Percentiles rank a stretch among this genome's conserved stretches.
Evolutionary conservation across 2,329 filamentous ascomycete genomes (phyloP).

Genomic region (Colletotrichum agaves): DNA sequence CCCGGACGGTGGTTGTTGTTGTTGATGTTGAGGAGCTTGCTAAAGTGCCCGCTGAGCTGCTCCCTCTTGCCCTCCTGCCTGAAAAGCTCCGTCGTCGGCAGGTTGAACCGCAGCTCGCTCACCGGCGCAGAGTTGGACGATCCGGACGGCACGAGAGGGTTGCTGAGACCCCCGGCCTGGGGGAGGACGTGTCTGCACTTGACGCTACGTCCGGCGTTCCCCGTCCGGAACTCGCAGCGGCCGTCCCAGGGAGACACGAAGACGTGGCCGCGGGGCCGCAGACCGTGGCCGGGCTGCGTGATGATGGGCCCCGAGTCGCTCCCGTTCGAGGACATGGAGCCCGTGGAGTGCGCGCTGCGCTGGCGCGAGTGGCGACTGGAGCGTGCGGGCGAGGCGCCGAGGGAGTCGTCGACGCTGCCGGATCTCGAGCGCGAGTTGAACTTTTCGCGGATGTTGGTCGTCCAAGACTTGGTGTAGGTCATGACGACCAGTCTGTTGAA

Average conservation of each 20-base stretch:
- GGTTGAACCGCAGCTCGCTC: constrained; percentile 91
- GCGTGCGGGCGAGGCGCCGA: constrained; percentile 13
- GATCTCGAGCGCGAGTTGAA: constrained; percentile 49
- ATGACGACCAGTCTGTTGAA: constrained; percentile 69
- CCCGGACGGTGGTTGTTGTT: constrained; percentile 34
- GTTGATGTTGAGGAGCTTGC: constrained; percentile 51
- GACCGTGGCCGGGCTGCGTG: constrained; percentile 57
- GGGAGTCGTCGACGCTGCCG: constrained; percentile 38
- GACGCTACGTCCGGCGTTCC: constrained; percentile 77
- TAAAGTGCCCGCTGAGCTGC: constrained; percentile 55
- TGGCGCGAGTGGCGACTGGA: constrained; percentile 32
- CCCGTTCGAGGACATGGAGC: constrained; percentile 23
- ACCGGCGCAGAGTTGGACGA: constrained; percentile 57
- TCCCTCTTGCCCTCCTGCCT: constrained; percentile 45
- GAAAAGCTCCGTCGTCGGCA: constrained; percentile 70
- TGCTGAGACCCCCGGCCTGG: constrained; percentile 44
- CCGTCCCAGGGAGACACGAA: constrained; percentile 91
- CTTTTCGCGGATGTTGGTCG: constrained; percentile 57
- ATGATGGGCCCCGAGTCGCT: constrained; percentile 46
- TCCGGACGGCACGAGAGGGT: constrained; percentile 44
- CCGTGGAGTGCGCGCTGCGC: constrained; percentile 32
- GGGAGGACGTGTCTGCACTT: constrained; percentile 79
- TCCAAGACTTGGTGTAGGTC: constrained; percentile 64
- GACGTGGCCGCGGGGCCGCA: constrained; percentile 73
- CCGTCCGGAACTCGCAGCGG: constrained; percentile 85